phyloP scores from a whole-genome alignment of 805 yeast genomes.

The Metschnikowia proteae region DNA sequence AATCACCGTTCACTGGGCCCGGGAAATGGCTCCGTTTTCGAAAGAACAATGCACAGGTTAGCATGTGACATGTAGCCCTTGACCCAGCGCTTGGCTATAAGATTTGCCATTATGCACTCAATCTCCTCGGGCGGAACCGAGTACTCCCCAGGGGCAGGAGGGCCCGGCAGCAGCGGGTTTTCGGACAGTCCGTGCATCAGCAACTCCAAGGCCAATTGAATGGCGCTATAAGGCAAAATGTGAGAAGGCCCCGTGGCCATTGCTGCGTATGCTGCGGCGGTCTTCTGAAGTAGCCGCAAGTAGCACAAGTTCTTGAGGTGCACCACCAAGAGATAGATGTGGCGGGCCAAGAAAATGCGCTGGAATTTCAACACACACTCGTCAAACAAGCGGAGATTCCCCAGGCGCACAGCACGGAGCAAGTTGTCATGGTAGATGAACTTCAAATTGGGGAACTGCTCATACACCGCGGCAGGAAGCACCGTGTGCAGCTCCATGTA shows the following conservation, averaged over 20 bases:
- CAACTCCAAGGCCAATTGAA: constrained; percentile 41
- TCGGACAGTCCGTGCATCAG: neutral
- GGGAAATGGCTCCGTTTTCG: constrained; percentile 75
- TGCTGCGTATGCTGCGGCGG: constrained; percentile 19
- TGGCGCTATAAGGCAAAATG: constrained; percentile 39
- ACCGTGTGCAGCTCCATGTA: constrained; percentile 42
- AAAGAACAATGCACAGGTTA: constrained; percentile 67
- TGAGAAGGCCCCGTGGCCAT: constrained; percentile 26
- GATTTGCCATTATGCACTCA: constrained; percentile 66
- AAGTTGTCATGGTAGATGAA: constrained; percentile 44
- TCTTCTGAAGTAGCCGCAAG: constrained; percentile 47
- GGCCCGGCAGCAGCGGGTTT: neutral
- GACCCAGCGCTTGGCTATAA: constrained; percentile 56
- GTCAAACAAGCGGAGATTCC: constrained; percentile 56
- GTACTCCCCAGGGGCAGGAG: constrained; percentile 4
- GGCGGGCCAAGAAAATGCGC: constrained; percentile 49
- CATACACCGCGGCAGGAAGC: constrained; percentile 46
- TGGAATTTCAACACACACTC: constrained; percentile 42
- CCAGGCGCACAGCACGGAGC: constrained; percentile 46
- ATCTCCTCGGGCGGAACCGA: constrained; percentile 44
- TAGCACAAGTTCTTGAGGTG: constrained; percentile 49
- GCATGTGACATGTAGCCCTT: constrained; percentile 84
- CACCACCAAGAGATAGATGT: constrained; percentile 58
- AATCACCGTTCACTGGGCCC: neutral
- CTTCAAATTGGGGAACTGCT: constrained; percentile 38